These are phyloP conservation scores for Colletotrichum simmondsii DNA, from an alignment of 2,329 filamentous ascomycete genomes.

Conservation along the genomic window DNA sequence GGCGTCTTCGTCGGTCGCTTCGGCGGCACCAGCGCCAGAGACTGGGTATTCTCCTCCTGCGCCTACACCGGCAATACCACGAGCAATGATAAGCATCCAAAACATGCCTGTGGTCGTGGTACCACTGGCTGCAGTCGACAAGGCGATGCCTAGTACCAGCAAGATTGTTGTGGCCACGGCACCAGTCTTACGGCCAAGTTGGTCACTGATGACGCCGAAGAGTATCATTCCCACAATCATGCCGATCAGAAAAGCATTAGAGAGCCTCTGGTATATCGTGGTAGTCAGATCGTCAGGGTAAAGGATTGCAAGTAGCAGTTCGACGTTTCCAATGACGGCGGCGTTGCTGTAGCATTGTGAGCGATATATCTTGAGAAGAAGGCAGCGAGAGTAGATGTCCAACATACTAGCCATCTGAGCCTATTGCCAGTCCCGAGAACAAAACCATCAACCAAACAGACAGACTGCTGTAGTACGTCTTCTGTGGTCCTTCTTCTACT, in stretches of 20 bases:
- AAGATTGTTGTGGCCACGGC: slow-evolving; percentile 58
- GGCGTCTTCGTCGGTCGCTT: slow-evolving; percentile 62
- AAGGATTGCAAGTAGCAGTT: slow-evolving; percentile 51
- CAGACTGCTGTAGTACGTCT: slow-evolving; percentile 49
- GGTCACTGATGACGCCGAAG: slow-evolving; percentile 62
- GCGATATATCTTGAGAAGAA: neutral
- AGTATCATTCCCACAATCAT: slow-evolving; percentile 66
- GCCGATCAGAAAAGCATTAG: slow-evolving; percentile 66
- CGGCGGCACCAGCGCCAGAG: slow-evolving; percentile 58
- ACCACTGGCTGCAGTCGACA: slow-evolving; percentile 58
- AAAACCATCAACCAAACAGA: slow-evolving; percentile 56
- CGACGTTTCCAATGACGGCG: slow-evolving; percentile 56
- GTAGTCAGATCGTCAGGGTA: slow-evolving; percentile 55
- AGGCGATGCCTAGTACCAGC: slow-evolving; percentile 56
- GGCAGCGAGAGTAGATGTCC: neutral
- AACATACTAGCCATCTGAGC: slow-evolving; percentile 55
- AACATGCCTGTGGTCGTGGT: slow-evolving; percentile 51
- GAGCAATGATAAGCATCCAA: slow-evolving; percentile 60
- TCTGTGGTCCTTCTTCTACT: slow-evolving; percentile 28
- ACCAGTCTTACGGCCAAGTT: slow-evolving; percentile 60
- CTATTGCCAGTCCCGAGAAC: slow-evolving; percentile 57
- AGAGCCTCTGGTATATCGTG: slow-evolving; percentile 60
- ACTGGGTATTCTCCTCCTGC: slow-evolving; percentile 65
- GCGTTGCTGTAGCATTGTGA: slow-evolving; percentile 47
- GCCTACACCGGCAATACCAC: slow-evolving; percentile 54